phyloP scores from a whole-genome alignment of 2,329 filamentous ascomycete genomes.

The Blastomyces percursus region DNA sequence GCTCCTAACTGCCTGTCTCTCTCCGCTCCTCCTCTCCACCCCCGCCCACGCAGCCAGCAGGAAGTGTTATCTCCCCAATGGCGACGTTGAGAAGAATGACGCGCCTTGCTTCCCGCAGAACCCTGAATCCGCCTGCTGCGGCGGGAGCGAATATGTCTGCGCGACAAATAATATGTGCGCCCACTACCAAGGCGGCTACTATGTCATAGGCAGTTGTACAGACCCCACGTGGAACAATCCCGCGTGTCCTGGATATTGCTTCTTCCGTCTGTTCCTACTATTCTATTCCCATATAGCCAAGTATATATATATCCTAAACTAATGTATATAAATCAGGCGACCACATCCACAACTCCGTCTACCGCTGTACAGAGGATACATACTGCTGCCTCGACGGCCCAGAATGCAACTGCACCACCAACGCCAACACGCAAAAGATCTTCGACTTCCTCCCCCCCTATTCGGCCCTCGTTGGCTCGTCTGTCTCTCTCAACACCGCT shows the following conservation, averaged over 20 bases:
- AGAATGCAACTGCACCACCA: constrained; percentile 3
- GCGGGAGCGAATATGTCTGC: constrained; percentile 7
- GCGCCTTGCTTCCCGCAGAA: constrained; percentile 7
- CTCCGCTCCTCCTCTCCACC: neutral
- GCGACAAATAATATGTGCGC: constrained; percentile 8
- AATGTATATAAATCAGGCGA: neutral
- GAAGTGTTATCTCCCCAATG: constrained; percentile 6
- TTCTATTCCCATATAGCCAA: neutral
- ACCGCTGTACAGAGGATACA: neutral
- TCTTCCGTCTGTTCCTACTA: neutral
- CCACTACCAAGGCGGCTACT: constrained; percentile 1
- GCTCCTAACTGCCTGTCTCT: neutral
- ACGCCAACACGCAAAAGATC: constrained; percentile 1
- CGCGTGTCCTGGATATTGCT: constrained; percentile 6
- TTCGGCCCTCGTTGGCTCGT: constrained; percentile 1
- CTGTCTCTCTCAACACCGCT: neutral
- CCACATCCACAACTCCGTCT: constrained; percentile 5
- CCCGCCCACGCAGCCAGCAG: neutral
- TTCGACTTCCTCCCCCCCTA: constrained; percentile 1
- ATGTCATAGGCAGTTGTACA: constrained; percentile 7
- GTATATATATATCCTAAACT: neutral
- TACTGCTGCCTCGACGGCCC: constrained; percentile 7
- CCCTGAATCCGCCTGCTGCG: constrained; percentile 7
- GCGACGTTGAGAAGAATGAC: constrained; percentile 1
- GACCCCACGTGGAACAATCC: constrained; percentile 5